Evolutionary conservation across 306 rosid genomes (phyloP).

Genomic region (Rubus parviflorus): DNA sequence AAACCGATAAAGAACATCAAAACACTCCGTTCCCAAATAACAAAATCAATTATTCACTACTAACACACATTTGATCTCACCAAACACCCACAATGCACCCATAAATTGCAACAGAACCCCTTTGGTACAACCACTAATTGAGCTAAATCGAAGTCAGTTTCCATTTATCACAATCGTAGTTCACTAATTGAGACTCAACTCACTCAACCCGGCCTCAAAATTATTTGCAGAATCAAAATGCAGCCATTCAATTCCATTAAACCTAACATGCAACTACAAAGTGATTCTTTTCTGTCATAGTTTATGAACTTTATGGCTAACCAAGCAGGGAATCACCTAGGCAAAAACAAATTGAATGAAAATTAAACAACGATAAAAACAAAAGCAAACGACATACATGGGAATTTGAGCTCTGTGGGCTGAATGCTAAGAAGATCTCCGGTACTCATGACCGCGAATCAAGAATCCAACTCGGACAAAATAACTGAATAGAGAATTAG

Average conservation of each 20-base stretch:
- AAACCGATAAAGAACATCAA: slow-evolving; percentile 2
- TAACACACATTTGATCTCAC: slow-evolving; percentile 13
- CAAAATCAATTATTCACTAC: not conserved
- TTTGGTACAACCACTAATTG: not conserved
- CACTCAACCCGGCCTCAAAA: not conserved
- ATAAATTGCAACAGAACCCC: not conserved
- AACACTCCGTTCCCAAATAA: not conserved
- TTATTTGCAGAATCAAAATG: not conserved
- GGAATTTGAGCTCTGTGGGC: slow-evolving; percentile 52
- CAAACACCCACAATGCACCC: not conserved
- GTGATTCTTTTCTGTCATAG: not conserved
- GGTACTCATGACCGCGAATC: slow-evolving; percentile 34
- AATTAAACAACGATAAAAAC: not conserved
- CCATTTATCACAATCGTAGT: not conserved
- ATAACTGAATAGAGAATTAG: slow-evolving; percentile 7
- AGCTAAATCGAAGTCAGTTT: not conserved
- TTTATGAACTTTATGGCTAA: not conserved
- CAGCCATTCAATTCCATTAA: not conserved
- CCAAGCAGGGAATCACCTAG: not conserved
- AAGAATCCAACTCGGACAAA: not conserved
- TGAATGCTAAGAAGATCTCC: slow-evolving; percentile 43
- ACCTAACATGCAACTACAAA: not conserved
- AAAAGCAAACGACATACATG: slow-evolving; percentile 24
- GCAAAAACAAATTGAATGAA: not conserved
- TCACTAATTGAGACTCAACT: not conserved